Evolutionary conservation across 2,329 filamentous ascomycete genomes (phyloP).

Genomic region (Coleophoma eucalyptorum): DNA sequence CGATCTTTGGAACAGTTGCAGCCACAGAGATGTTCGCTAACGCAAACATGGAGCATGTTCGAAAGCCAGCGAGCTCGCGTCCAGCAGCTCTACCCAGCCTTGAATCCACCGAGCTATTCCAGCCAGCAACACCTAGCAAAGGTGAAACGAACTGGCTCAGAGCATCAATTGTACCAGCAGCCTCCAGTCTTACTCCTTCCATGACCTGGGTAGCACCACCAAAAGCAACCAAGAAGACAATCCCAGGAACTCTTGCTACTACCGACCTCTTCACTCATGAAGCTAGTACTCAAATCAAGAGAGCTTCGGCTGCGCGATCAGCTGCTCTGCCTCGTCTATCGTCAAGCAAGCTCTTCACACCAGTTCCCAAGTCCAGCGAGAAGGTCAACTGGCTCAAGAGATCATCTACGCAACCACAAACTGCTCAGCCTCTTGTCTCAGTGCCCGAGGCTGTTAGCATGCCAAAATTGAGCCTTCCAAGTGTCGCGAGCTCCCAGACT

Average conservation of each 20-base stretch:
- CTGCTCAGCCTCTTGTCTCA: neutral
- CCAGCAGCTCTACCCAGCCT: neutral
- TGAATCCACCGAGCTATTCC: neutral
- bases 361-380: neutral
- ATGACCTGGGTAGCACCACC: neutral
- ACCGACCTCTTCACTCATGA: neutral
- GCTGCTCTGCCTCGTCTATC: neutral
- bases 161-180: neutral
- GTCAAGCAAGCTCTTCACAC: conserved; percentile 6
- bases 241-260: neutral
- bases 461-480: neutral
- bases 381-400: neutral
- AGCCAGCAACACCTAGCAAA: neutral
- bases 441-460: neutral
- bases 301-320: neutral
- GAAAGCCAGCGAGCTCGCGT: neutral
- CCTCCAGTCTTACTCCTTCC: neutral
- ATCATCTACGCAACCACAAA: neutral
- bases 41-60: neutral
- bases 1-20: neutral
- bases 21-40: neutral
- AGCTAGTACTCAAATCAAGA: neutral
- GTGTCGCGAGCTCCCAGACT: neutral
- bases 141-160: conserved; percentile 1
- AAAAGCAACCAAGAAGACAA: neutral